phyloP scores from a whole-genome alignment of 73 alveolate species.

The Tetrahymena elliotti region DNA sequence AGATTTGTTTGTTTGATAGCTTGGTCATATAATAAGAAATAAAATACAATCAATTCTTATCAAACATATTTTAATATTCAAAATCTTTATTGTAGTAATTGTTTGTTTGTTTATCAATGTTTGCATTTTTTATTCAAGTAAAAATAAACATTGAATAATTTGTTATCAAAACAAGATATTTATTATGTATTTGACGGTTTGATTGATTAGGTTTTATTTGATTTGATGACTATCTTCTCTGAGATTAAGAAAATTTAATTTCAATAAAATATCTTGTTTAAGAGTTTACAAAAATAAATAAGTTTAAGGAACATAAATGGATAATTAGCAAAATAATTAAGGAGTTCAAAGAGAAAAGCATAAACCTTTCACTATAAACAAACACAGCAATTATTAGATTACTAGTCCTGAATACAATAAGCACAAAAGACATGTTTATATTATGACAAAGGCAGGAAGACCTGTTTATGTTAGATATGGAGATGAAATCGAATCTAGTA shows the following conservation, averaged over 20 bases:
- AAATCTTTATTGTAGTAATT: background rate
- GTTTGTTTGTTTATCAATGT: background rate
- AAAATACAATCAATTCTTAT: background rate
- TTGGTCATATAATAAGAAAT: too few relatives aligned
- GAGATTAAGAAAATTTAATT: background rate
- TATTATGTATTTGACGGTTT: too few relatives aligned
- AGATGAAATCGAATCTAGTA: conserved; percentile 59
- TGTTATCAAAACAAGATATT: background rate
- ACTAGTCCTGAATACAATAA: conserved; percentile 14
- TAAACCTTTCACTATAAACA: background rate
- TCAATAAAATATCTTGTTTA: background rate
- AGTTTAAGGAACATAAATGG: background rate
- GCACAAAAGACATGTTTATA: conserved; percentile 57
- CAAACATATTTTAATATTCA: background rate
- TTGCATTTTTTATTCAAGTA: background rate
- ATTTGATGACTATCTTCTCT: background rate
- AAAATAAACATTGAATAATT: background rate
- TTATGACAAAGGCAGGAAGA: conserved; percentile 74
- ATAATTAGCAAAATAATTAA: background rate
- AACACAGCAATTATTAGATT: background rate
- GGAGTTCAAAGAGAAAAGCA: background rate
- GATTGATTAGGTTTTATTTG: background rate
- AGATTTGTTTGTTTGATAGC: background rate
- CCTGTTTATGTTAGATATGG: conserved; percentile 79
- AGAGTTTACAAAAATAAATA: background rate